Evolutionary conservation across 2,329 filamentous ascomycete genomes (phyloP), one percentile per base, ranked within the genome.

Genomic region (Boeremia exigua): DNA sequence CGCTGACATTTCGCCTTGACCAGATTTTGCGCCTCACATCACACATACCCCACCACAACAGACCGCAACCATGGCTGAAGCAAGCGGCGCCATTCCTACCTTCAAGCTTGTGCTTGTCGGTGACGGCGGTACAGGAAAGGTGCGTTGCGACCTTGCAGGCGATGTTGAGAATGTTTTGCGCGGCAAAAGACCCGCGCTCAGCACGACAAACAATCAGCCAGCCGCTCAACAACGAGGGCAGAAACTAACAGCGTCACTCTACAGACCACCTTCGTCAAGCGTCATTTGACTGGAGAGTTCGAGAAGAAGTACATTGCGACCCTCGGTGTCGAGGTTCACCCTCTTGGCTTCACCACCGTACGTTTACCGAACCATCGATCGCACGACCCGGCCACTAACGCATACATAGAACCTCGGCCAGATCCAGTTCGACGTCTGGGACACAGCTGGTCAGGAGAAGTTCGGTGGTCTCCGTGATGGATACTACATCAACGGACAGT

Each of bases 251-350:
- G 46, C 23, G 23, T 37, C 36, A 39, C 46, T 28, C 36, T 33
- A 67, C 77, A 99, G 95, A 99, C 95, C 79, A 99, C 95, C 78
- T 99, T 99, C 82, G 95, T 99, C 86, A 99, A 99, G 90, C 95
- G 95, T 78, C 95, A 99, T 84, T 87, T 98, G 88, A 99, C 95
- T 77, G 95, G 95, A 80, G 95, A 99, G 81, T 99, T 99, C 79
- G 95, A 99, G 85, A 99, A 99, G 90, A 99, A 98, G 86, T 99
- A 99, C 84, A 98, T 99, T 80, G 95, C 95, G 74, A 99, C 95
- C 59, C 91, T 99, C 67, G 95, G 95, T 89, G 95, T 99, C 78
- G 95, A 99, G 81, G 95, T 99, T 68, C 95, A 99, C 86, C 95
- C 95, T 79, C 91, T 99, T 67, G 90, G 88, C 75, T 99, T 99